Percentiles rank a stretch among this genome's conserved stretches.
Conservation (phyloP, 257 asterid genomes). For the Nicotiana attenuata region DNA sequence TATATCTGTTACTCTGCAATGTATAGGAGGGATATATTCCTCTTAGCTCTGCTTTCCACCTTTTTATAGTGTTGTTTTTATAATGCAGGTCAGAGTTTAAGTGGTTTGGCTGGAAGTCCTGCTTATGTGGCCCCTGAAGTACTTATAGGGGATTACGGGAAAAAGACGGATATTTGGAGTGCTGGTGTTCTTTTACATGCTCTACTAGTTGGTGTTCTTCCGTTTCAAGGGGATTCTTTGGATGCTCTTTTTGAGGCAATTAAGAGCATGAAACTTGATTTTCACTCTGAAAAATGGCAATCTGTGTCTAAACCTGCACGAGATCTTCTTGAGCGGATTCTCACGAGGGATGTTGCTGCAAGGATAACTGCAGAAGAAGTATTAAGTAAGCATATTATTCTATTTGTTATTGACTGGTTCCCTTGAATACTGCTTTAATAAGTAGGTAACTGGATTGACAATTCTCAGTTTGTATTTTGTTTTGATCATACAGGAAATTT, state of each 20-base stretch:
- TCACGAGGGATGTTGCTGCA: constrained; percentile 35
- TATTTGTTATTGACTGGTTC: neutral
- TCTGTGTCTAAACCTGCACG: constrained; percentile 46
- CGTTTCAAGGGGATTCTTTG: constrained; percentile 38
- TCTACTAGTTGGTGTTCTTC: constrained; percentile 36
- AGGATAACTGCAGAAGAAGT: constrained; percentile 48
- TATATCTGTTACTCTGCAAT: neutral
- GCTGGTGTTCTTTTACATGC: constrained; percentile 49
- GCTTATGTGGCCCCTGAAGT: constrained; percentile 51
- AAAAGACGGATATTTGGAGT: constrained; percentile 45
- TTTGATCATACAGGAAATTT: neutral
- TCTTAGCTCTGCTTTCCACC: neutral
- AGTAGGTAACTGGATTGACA: neutral
- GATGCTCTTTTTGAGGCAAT: constrained; percentile 37
- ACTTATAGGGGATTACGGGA: constrained; percentile 31
- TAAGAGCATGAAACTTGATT: constrained; percentile 33
- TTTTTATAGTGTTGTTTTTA: neutral
- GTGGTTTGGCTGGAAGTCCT: constrained; percentile 51
- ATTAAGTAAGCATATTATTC: constrained; percentile 26
- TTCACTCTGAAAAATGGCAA: constrained; percentile 35
- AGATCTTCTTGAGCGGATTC: constrained; percentile 40
- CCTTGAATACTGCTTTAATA: neutral
- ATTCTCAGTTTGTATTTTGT: neutral
- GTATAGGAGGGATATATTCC: neutral
- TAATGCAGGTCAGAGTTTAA: constrained; percentile 34